phyloP scores from a whole-genome alignment of 805 yeast species.

The Starmerella asiatica region DNA sequence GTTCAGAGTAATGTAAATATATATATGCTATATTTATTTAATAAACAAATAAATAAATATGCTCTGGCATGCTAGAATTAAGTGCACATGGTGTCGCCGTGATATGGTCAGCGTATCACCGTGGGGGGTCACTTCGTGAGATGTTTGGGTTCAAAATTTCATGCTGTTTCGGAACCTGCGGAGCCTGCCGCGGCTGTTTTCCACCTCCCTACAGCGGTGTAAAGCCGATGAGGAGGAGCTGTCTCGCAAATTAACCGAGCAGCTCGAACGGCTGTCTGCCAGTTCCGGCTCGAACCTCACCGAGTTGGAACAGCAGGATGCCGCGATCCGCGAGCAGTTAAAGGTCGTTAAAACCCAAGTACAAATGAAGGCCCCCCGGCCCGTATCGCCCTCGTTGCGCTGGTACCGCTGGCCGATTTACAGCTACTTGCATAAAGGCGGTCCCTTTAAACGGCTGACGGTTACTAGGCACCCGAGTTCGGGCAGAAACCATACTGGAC shows the following conservation, averaged over 20 bases:
- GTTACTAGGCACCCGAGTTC: constrained; percentile 56
- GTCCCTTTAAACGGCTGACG: constrained; percentile 66
- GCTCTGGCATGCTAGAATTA: too few relatives aligned
- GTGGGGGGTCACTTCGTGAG: too few relatives aligned
- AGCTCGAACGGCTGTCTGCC: constrained; percentile 27
- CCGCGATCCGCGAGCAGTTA: constrained; percentile 53
- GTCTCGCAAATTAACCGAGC: constrained; percentile 16
- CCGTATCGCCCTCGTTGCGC: constrained; percentile 73
- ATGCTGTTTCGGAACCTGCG: too few relatives aligned
- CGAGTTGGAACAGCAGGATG: constrained; percentile 69
- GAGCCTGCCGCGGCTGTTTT: background rate
- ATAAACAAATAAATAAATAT: too few relatives aligned
- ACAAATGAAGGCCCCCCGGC: constrained; percentile 59
- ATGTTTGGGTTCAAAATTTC: too few relatives aligned
- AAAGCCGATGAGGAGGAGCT: constrained; percentile 9
- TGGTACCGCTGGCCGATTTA: constrained; percentile 84
- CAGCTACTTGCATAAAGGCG: constrained; percentile 73
- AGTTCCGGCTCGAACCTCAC: constrained; percentile 37
- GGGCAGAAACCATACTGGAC: constrained; percentile 83
- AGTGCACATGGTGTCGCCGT: too few relatives aligned
- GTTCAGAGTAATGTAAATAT: too few relatives aligned
- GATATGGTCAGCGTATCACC: too few relatives aligned
- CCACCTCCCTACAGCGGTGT: background rate
- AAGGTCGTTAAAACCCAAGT: constrained; percentile 59
- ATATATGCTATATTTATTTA: too few relatives aligned